Percentiles rank a stretch among this genome's conserved stretches.
Evolutionary conservation across 2,329 filamentous ascomycete species (phyloP).

Genomic region (Penicillium sp.): DNA sequence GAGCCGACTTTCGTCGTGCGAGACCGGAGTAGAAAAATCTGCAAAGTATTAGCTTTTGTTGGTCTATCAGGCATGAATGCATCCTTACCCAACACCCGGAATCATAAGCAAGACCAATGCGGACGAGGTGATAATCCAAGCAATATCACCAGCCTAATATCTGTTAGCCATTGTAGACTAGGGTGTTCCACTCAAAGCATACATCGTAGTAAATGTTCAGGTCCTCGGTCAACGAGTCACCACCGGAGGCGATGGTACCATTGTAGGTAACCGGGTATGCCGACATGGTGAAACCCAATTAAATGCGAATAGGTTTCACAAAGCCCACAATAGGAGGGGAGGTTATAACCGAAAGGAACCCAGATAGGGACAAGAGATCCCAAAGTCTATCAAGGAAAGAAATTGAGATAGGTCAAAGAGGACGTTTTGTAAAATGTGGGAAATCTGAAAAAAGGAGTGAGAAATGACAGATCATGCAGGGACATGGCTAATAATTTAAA

Average conservation of each 20-base stretch:
- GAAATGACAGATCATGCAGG: constrained; percentile 27
- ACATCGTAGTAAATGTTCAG: constrained; percentile 80
- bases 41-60: constrained; percentile 5
- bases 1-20: constrained; percentile 82
- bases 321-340: neutral
- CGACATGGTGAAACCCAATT: constrained; percentile 30
- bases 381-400: neutral
- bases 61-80: neutral
- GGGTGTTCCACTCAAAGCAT: neutral
- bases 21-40: constrained; percentile 93
- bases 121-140: constrained; percentile 75
- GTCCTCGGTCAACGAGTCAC: constrained; percentile 66
- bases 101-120: constrained; percentile 90
- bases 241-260: constrained; percentile 63
- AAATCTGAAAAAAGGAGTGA: constrained; percentile 3
- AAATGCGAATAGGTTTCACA: neutral
- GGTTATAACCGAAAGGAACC: neutral
- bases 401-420: constrained; percentile 1
- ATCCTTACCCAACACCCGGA: constrained; percentile 71
- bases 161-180: constrained; percentile 14
- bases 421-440: neutral
- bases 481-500: constrained; percentile 24
- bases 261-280: constrained; percentile 59
- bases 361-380: neutral
- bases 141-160: constrained; percentile 71